These are phyloP conservation scores for Termitomyces sp. DNA, from an alignment of 1,284 basidiomycete species.

Conservation along the genomic window DNA sequence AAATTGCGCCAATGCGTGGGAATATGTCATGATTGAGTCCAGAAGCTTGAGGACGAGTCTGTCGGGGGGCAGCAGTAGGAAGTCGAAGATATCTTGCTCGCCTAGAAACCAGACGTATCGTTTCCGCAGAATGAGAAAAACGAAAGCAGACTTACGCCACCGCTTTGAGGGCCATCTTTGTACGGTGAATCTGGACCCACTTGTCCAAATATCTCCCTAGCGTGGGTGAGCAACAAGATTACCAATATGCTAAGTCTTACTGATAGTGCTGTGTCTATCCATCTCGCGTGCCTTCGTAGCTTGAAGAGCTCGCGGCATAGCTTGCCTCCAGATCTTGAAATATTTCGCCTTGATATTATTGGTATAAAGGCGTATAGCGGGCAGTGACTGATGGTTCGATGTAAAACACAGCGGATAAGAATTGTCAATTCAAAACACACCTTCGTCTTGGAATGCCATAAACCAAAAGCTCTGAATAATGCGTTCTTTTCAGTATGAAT, in stretches of 20 bases:
- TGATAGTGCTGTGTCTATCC: constrained; percentile 48
- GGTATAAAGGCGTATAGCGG: constrained; percentile 70
- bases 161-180: constrained; percentile 70
- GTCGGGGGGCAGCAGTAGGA: constrained; percentile 40
- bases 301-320: constrained; percentile 64
- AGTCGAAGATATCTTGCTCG: constrained; percentile 64
- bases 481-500: constrained; percentile 53
- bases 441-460: constrained; percentile 70
- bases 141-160: constrained; percentile 58
- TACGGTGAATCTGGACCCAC: constrained; percentile 63
- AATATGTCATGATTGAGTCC: constrained; percentile 1
- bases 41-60: constrained; percentile 13
- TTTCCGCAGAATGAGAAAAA: neutral
- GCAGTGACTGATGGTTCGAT: constrained; percentile 50
- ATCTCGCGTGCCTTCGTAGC: constrained; percentile 59
- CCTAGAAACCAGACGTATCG: constrained; percentile 18
- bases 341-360: constrained; percentile 51
- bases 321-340: constrained; percentile 62
- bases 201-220: constrained; percentile 54
- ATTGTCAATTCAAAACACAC: constrained; percentile 31
- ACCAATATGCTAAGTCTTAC: constrained; percentile 37
- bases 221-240: constrained; percentile 10
- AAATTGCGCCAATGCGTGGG: constrained; percentile 1
- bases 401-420: neutral
- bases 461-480: constrained; percentile 59